Evolutionary conservation across 306 rosid species (phyloP), one percentile per base, ranked within the genome.

Genomic region (Abrus precatorius): DNA sequence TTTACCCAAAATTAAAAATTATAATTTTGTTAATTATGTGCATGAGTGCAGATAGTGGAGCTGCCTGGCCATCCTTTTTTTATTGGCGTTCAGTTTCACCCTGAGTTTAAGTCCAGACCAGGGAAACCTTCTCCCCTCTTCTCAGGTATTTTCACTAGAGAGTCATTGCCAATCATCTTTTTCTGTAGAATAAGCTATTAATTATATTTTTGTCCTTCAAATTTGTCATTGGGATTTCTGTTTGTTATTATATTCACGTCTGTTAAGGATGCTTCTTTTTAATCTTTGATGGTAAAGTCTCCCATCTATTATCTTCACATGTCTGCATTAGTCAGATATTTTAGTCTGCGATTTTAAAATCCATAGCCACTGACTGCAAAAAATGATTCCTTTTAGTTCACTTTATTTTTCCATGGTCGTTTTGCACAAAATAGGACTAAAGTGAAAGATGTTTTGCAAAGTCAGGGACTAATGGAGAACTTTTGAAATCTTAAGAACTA

Each of bases 51-150:
- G 97, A 89, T 93, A 80, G 78, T 93, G 53, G 97, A 93, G 88
- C 87, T 93, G 84, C 88, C 93, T 71, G 7, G 87, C 80, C 97
- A 93, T 91, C 97, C 97, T 5, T 93, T 85, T 84, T 93, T 82
- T 61, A 79, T 93, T 77, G 97, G 97, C 13, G 97, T 87, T 72
- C 97, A 93, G 86, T 93, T 93, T 85, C 97, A 93, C 85, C 97
- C 97, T 0, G 97, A 93, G 82, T 93, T 87, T 82, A 93, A 88
- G 79, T 93, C 97, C 52, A 87, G 97, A 88, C 97, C 97, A 3
- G 97, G 97, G 55, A 91, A 88, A 79, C 94, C 97, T 57, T 89
- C 97, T 76, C 91, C 94, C 3, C 82, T 85, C 63, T 93, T 93
- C 82, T 84, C 89, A 74, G 97, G 97, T 93, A 88, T 49, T 70